These are phyloP conservation scores for Myotisia sp. DNA, from an alignment of 2,329 filamentous ascomycete species.

Conservation along the genomic window DNA sequence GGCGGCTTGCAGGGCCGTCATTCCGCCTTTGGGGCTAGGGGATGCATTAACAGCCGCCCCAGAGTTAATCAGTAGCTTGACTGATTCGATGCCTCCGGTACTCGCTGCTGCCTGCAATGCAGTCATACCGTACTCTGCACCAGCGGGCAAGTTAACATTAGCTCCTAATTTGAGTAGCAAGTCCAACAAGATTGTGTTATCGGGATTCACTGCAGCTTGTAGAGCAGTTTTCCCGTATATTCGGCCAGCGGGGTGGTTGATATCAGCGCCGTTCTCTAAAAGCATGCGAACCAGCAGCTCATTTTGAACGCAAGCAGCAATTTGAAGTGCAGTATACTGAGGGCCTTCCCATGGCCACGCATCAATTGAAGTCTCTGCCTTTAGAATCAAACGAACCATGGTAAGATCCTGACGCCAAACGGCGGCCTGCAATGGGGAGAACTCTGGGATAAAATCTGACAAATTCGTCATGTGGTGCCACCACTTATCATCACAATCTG, in stretches of 20 bases:
- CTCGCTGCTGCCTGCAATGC: conserved; percentile 12
- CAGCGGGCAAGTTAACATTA: conserved; percentile 14
- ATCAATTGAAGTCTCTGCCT: conserved; percentile 12
- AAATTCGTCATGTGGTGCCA: too few species aligned
- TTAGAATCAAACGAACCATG: conserved; percentile 13
- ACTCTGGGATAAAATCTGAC: conserved; percentile 4
- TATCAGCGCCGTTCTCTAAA: conserved; percentile 9
- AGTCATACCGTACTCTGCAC: conserved; percentile 8
- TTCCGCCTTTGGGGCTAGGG: conserved; percentile 7
- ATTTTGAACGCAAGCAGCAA: conserved; percentile 13
- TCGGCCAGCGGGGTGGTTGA: conserved; percentile 13
- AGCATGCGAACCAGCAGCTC: conserved; percentile 14
- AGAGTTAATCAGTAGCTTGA: not conserved
- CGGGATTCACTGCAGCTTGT: not conserved
- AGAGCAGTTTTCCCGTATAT: conserved; percentile 1
- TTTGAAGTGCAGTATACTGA: conserved; percentile 17
- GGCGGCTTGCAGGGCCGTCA: conserved; percentile 17
- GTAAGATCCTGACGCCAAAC: conserved; percentile 11
- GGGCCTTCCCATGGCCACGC: conserved; percentile 9
- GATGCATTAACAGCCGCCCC: conserved; percentile 10
- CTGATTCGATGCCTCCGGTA: not conserved
- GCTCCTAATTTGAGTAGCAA: conserved; percentile 18
- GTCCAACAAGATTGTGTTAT: not conserved
- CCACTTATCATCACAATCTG: too few species aligned
- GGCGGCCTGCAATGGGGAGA: conserved; percentile 13